Percentiles rank a stretch among this genome's conserved stretches.
Evolutionary conservation across 306 rosid genomes (phyloP).

Genomic region (Lathyrus sativus): DNA sequence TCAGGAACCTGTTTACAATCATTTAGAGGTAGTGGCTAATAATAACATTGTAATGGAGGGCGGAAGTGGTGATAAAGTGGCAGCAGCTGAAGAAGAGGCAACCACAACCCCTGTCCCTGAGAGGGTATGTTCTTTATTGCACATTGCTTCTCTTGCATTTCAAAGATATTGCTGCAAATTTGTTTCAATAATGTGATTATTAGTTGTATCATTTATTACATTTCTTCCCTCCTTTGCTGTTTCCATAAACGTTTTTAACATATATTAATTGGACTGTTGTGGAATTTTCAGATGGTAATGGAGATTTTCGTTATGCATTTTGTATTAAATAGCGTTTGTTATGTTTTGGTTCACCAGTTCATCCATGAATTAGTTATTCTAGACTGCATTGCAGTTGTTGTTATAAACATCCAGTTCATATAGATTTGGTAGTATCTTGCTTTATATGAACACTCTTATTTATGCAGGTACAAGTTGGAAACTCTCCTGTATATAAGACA

Average conservation of each 20-base stretch:
- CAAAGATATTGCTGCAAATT: background rate
- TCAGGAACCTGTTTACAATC: constrained; percentile 60
- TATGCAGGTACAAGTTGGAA: constrained; percentile 85
- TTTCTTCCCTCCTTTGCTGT: constrained; percentile 1
- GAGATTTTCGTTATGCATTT: constrained; percentile 10
- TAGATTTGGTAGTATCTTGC: constrained; percentile 19
- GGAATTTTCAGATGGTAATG: constrained; percentile 13
- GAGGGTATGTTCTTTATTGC: constrained; percentile 57
- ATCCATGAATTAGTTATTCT: background rate
- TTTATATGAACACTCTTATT: constrained; percentile 23
- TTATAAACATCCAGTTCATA: constrained; percentile 5
- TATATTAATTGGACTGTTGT: constrained; percentile 25
- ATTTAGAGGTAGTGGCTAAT: constrained; percentile 64
- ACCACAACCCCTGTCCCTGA: constrained; percentile 81
- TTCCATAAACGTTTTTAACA: constrained; percentile 14
- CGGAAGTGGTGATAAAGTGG: constrained; percentile 74
- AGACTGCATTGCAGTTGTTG: constrained; percentile 1
- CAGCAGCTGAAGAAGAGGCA: constrained; percentile 79
- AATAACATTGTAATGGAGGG: constrained; percentile 79
- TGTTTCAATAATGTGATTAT: constrained; percentile 26
- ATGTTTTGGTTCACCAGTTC: constrained; percentile 16
- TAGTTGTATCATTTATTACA: background rate
- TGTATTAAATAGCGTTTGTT: background rate
- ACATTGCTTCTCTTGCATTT: constrained; percentile 33
- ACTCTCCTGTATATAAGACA: constrained; percentile 81